Evolutionary conservation across 2,329 filamentous ascomycete genomes (phyloP).

Genomic region (Knufia petricola): DNA sequence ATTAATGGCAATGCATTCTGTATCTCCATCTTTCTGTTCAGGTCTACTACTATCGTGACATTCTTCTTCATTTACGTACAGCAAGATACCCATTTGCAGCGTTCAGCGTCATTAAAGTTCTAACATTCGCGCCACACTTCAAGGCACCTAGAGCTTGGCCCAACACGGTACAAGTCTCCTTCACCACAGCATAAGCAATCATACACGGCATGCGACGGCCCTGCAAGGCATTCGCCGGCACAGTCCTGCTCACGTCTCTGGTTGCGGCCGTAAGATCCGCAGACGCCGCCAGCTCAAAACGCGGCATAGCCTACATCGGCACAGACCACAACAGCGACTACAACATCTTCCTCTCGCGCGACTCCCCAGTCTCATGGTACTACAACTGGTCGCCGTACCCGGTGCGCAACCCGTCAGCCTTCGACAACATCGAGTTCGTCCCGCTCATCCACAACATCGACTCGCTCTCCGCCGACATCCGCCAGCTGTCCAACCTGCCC

Average conservation of each 20-base stretch:
- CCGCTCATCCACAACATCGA: slow-evolving; percentile 67
- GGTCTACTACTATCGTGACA: neutral
- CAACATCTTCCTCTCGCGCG: slow-evolving; percentile 49
- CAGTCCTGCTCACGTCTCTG: neutral
- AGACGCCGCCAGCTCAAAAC: slow-evolving; percentile 42
- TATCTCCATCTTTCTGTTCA: neutral
- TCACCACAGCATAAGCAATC: neutral
- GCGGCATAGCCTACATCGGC: slow-evolving; percentile 62
- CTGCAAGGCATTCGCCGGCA: neutral
- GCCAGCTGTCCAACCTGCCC: slow-evolving; percentile 54
- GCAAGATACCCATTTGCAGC: slow-evolving; percentile 7
- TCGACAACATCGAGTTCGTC: slow-evolving; percentile 57
- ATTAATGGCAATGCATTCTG: neutral
- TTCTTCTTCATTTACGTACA: neutral
- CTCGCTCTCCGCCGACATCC: slow-evolving; percentile 38
- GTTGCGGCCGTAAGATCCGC: slow-evolving; percentile 19
- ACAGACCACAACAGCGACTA: slow-evolving; percentile 52
- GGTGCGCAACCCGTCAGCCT: slow-evolving; percentile 36
- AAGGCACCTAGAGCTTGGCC: neutral
- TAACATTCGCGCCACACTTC: neutral
- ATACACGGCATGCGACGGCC: neutral
- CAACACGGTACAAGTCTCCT: no score
- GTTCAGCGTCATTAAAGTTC: neutral
- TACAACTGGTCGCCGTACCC: slow-evolving; percentile 64
- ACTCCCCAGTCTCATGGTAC: slow-evolving; percentile 65